These are phyloP conservation scores for Galerina sulciceps DNA, from an alignment of 768 basidiomycete genomes.

Conservation along the genomic window DNA sequence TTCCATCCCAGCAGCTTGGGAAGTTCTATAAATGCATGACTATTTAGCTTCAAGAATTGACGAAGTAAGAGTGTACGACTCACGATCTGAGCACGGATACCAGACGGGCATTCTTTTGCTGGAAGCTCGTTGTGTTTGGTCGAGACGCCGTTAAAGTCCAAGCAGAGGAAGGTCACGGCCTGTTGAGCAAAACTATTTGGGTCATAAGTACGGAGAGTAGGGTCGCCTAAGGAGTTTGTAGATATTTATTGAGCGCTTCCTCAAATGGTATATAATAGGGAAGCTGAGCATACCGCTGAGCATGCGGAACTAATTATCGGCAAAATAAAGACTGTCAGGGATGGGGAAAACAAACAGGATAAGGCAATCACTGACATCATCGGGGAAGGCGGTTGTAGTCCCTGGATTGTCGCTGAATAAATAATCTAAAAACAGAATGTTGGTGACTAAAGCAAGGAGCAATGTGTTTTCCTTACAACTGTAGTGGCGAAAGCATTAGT, in stretches of 20 bases:
- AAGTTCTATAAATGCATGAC: slow-evolving; percentile 40
- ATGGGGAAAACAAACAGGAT: not conserved
- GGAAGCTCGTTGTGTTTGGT: slow-evolving; percentile 44
- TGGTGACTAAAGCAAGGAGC: not conserved
- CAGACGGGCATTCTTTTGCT: slow-evolving; percentile 43
- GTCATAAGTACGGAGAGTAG: slow-evolving; percentile 51
- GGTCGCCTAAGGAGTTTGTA: slow-evolving; percentile 32
- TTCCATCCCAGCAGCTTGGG: slow-evolving; percentile 61
- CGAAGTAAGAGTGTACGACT: slow-evolving; percentile 16
- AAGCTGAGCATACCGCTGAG: slow-evolving; percentile 41
- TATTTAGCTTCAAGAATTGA: not conserved
- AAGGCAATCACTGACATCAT: slow-evolving; percentile 43
- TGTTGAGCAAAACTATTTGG: slow-evolving; percentile 46
- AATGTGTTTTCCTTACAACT: slow-evolving; percentile 31
- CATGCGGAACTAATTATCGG: slow-evolving; percentile 50
- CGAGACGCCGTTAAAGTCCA: slow-evolving; percentile 47
- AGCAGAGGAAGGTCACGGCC: slow-evolving; percentile 51
- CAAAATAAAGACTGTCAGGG: not conserved
- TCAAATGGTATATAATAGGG: not conserved
- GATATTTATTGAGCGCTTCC: not conserved
- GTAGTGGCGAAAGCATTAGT: slow-evolving; percentile 2
- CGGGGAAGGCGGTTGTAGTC: slow-evolving; percentile 56
- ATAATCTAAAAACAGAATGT: slow-evolving; percentile 41
- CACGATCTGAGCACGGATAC: slow-evolving; percentile 55
- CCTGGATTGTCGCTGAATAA: slow-evolving; percentile 49